Conservation (phyloP, 129 eudicot species). For the Flaveria linearis region DNA sequence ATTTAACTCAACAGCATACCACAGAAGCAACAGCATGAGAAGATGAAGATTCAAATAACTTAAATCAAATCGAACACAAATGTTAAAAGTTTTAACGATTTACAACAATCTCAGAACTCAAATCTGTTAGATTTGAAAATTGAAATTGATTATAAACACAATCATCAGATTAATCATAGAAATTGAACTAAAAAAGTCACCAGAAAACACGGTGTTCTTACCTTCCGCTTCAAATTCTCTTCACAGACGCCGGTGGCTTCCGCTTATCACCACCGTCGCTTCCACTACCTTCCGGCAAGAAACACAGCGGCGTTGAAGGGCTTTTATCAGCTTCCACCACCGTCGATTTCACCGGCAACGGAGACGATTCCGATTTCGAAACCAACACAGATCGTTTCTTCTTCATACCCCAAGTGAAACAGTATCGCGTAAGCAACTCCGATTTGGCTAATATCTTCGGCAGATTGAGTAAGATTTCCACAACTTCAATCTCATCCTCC, state of each 20-base stretch:
- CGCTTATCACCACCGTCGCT: conserved; percentile 42
- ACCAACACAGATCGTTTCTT: conserved; percentile 48
- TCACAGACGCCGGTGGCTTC: conserved; percentile 22
- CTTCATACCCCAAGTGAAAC: conserved; percentile 39
- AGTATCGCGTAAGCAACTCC: neutral
- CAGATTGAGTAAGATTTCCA: conserved; percentile 37
- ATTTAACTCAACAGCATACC: neutral
- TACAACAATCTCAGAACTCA: conserved; percentile 22
- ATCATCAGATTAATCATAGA: neutral
- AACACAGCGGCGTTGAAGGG: conserved; percentile 55
- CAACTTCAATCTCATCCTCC: conserved; percentile 39
- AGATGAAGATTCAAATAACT: neutral
- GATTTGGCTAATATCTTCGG: neutral
- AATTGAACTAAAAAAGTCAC: neutral
- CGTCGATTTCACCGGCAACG: conserved; percentile 10
- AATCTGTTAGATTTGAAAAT: conserved; percentile 8
- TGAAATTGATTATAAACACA: neutral
- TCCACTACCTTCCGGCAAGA: conserved; percentile 47
- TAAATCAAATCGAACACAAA: neutral
- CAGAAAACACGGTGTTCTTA: conserved; percentile 13
- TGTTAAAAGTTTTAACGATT: neutral
- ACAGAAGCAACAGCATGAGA: neutral
- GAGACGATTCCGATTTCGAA: conserved; percentile 25
- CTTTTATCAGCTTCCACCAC: conserved; percentile 46
- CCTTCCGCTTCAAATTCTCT: conserved; percentile 43